These are phyloP conservation scores for Entomortierella lignicola DNA, from an alignment of 192 early-diverging fungal genomes.

Conservation along the genomic window DNA sequence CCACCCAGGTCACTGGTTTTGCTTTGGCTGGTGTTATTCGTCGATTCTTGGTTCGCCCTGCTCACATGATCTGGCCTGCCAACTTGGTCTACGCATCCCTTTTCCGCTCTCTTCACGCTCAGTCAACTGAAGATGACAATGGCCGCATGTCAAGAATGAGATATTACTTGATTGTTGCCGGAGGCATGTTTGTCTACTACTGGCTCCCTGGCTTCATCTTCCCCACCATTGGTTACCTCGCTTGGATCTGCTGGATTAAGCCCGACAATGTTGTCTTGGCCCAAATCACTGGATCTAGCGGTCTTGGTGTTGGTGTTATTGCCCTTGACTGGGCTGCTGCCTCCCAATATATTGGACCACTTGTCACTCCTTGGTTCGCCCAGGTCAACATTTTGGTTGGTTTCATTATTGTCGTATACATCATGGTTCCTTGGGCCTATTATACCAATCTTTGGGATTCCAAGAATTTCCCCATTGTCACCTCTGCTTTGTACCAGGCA, in stretches of 20 bases:
- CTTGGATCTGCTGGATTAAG: constrained; percentile 62
- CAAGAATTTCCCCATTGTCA: not conserved
- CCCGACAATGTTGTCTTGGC: constrained; percentile 12
- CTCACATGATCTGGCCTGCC: constrained; percentile 75
- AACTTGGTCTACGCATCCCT: constrained; percentile 71
- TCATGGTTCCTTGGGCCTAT: not conserved
- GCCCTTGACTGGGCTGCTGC: not conserved
- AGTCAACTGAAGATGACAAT: constrained; percentile 13
- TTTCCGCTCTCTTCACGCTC: constrained; percentile 71
- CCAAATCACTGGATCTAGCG: not conserved
- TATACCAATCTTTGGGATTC: not conserved
- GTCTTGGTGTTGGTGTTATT: constrained; percentile 1
- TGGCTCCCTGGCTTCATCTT: constrained; percentile 68
- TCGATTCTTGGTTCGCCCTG: constrained; percentile 69
- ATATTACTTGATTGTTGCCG: constrained; percentile 52
- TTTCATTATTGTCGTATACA: not conserved
- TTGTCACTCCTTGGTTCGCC: not conserved
- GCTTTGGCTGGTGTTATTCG: constrained; percentile 68
- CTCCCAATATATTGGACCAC: not conserved
- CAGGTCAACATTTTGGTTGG: not conserved
- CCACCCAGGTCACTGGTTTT: constrained; percentile 70
- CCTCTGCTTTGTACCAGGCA: not conserved
- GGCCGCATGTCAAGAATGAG: constrained; percentile 54
- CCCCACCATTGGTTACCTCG: constrained; percentile 56
- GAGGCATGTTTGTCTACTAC: constrained; percentile 61